These are phyloP conservation scores for Globisporangium mamillatum DNA, from an alignment of 352 stramenopile genomes.

Conservation along the genomic window DNA sequence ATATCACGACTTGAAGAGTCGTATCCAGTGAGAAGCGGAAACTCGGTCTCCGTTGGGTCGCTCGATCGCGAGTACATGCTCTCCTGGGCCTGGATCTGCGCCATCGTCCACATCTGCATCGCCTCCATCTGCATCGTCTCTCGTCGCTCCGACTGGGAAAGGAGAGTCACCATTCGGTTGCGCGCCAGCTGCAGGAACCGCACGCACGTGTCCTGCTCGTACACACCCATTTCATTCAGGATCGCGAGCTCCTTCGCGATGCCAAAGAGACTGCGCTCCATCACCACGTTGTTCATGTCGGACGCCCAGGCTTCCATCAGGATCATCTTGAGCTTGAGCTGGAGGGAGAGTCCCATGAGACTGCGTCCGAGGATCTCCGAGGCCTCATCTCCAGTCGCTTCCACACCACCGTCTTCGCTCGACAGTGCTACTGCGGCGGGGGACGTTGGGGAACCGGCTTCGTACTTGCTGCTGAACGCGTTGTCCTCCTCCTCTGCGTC, in stretches of 20 bases:
- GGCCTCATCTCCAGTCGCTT: constrained; percentile 23
- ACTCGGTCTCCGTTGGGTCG: constrained; percentile 47
- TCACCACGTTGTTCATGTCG: constrained; percentile 86
- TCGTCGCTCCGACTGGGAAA: constrained; percentile 54
- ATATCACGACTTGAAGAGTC: constrained; percentile 67
- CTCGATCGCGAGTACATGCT: constrained; percentile 35
- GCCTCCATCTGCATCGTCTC: constrained; percentile 68
- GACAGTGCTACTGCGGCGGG: constrained; percentile 9
- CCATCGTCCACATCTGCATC: constrained; percentile 76
- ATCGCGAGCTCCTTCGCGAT: constrained; percentile 82
- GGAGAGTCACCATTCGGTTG: constrained; percentile 56
- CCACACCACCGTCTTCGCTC: constrained; percentile 15
- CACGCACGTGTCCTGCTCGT: constrained; percentile 73
- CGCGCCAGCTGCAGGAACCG: constrained; percentile 74
- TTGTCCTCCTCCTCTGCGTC: constrained; percentile 19
- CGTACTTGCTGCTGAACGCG: constrained; percentile 20
- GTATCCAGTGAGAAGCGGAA: constrained; percentile 61
- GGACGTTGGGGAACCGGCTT: constrained; percentile 15
- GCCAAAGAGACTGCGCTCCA: constrained; percentile 79
- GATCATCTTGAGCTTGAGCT: constrained; percentile 86
- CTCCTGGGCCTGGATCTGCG: constrained; percentile 64
- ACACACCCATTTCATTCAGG: constrained; percentile 70
- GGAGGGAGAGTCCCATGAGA: constrained; percentile 74
- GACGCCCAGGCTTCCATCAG: constrained; percentile 78
- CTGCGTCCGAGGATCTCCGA: constrained; percentile 45